phyloP scores from a whole-genome alignment of 805 yeast species.

The Saturnispora bothae region DNA sequence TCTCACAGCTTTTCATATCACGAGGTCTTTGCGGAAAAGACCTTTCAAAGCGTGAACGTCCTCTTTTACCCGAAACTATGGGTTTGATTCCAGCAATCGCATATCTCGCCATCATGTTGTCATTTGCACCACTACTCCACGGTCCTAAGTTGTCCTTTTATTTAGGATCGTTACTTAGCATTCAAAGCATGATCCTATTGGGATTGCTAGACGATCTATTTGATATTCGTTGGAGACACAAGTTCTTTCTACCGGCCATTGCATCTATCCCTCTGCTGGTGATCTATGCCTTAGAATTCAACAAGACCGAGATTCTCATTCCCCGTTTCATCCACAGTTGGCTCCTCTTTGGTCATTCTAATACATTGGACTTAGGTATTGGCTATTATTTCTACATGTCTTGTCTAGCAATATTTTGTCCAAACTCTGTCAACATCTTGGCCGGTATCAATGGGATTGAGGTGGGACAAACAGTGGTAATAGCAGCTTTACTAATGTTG shows the following conservation, averaged over 20 bases:
- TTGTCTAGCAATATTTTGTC: slow-evolving; percentile 83
- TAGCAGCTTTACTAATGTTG: slow-evolving; percentile 57
- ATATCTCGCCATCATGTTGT: slow-evolving; percentile 69
- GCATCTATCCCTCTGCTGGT: slow-evolving; percentile 86
- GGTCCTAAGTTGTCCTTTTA: slow-evolving; percentile 73
- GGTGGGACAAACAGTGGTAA: slow-evolving; percentile 84
- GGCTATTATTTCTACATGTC: slow-evolving; percentile 87
- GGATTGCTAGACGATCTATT: slow-evolving; percentile 93
- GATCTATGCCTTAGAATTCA: slow-evolving; percentile 89
- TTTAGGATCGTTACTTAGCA: slow-evolving; percentile 71
- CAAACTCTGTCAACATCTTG: slow-evolving; percentile 87
- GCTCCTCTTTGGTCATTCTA: too few relatives aligned
- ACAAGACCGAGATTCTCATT: slow-evolving; percentile 76
- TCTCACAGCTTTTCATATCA: too few relatives aligned
- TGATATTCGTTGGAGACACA: slow-evolving; percentile 96
- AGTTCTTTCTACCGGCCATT: slow-evolving; percentile 88
- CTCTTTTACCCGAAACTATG: slow-evolving; percentile 79
- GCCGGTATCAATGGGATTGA: slow-evolving; percentile 97
- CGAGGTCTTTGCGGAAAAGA: slow-evolving; percentile 83
- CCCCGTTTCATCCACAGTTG: slow-evolving; percentile 51
- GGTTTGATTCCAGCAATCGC: slow-evolving; percentile 84
- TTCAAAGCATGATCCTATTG: slow-evolving; percentile 72
- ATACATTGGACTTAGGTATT: slow-evolving; percentile 61
- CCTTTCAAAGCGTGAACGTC: slow-evolving; percentile 62
- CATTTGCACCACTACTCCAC: slow-evolving; percentile 74